Percentiles rank a stretch among this genome's conserved stretches.
phyloP scores from a whole-genome alignment of 2,329 filamentous ascomycete species.

The Pezicula radicicola region DNA sequence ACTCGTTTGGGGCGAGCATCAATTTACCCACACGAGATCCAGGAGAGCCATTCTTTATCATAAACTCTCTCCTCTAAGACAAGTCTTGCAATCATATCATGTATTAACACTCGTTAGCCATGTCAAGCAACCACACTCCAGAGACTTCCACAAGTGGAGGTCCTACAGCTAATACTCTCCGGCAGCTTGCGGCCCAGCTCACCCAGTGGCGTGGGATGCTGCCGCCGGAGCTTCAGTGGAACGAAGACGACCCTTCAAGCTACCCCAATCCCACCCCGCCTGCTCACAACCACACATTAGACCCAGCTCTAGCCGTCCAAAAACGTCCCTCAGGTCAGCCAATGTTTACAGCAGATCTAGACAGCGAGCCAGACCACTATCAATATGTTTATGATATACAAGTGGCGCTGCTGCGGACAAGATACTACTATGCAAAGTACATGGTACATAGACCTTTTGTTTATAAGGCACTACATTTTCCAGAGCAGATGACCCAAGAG shows the following conservation, averaged over 20 bases:
- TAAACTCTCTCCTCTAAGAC: too few species aligned
- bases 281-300: constrained; percentile 9
- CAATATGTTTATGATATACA: constrained; percentile 53
- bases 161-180: constrained; percentile 37
- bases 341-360: constrained; percentile 46
- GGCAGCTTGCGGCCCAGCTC: constrained; percentile 50
- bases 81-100: not conserved
- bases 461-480: constrained; percentile 57
- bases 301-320: constrained; percentile 11
- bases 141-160: constrained; percentile 7
- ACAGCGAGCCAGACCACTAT: constrained; percentile 40
- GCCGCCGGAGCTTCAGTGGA: constrained; percentile 53
- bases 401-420: constrained; percentile 52
- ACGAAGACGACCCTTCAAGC: constrained; percentile 45
- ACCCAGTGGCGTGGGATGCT: constrained; percentile 56
- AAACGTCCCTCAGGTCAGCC: constrained; percentile 21
- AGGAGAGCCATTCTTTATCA: too few species aligned
- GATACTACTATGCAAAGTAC: constrained; percentile 57
- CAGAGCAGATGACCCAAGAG: constrained; percentile 48
- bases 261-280: constrained; percentile 32
- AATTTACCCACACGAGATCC: too few species aligned
- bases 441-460: constrained; percentile 56
- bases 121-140: constrained; percentile 11
- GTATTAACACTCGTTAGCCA: constrained; percentile 6
- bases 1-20: too few species aligned